Percentiles rank a stretch among this genome's conserved stretches.
These are phyloP conservation scores for Schizonepeta tenuifolia DNA, from an alignment of 257 asterid species.

Conservation along the genomic window DNA sequence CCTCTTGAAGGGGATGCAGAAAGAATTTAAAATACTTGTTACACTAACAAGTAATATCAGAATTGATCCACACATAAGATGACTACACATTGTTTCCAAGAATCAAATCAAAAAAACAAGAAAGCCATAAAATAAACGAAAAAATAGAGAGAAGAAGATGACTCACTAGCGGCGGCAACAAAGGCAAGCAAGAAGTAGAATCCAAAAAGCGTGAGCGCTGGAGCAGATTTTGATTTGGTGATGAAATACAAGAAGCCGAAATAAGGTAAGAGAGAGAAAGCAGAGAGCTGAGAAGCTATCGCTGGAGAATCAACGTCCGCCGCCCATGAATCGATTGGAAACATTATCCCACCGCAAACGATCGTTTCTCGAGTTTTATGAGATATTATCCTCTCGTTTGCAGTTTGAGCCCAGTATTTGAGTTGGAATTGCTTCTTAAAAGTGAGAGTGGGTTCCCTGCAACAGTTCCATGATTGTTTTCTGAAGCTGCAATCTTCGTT, in stretches of 20 bases:
- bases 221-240: conserved; percentile 87
- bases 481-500: conserved; percentile 14
- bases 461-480: conserved; percentile 21
- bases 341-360: conserved; percentile 49
- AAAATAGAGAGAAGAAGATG: conserved; percentile 12
- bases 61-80: neutral
- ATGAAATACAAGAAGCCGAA: conserved; percentile 82
- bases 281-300: conserved; percentile 89
- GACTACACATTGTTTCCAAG: conserved; percentile 14
- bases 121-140: neutral
- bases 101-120: neutral
- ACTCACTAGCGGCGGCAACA: conserved; percentile 88
- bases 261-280: conserved; percentile 82
- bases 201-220: conserved; percentile 87
- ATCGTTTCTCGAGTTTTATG: conserved; percentile 31
- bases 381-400: conserved; percentile 25
- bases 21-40: neutral
- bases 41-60: neutral
- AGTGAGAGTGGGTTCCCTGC: conserved; percentile 33
- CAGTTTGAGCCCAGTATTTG: conserved; percentile 34
- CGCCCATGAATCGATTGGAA: conserved; percentile 94
- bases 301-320: conserved; percentile 75
- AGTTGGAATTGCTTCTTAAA: conserved; percentile 27
- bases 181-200: conserved; percentile 91
- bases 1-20: neutral